Evolutionary conservation across 2,329 filamentous ascomycete genomes (phyloP), one percentile per base, ranked within the genome.

Genomic region (Hypoxylon rubiginosum): DNA sequence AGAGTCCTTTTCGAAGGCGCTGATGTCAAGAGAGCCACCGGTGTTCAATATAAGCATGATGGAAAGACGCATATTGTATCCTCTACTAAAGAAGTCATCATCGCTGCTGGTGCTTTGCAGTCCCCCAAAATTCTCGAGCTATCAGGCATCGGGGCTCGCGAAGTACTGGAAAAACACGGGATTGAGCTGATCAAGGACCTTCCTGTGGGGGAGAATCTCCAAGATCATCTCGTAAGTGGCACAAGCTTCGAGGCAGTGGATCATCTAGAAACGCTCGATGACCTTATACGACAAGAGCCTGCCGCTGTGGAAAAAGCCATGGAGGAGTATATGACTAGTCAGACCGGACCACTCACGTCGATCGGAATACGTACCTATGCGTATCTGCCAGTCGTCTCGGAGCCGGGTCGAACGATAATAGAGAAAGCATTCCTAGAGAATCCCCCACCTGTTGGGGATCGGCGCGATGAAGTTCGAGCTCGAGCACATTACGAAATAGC

Each of bases 91-190:
- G 71, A 73, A 39, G 58, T 73, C 13, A 68, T 73, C 17, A n/a
- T 71, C 15, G 56, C 61, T 2, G 69, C 68, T 0, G 71, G 71
- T 4, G 67, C 62, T 19, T 17, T 73, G 2, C 63, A 69, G 15
- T 65, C 71, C 1, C 69, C 71, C 0, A 71, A 80, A 28, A 56
- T 83, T 0, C 74, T 83, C 0, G 79, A 82, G 60, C 72, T 80
- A 1, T 82, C 80, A 4, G 81, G 82, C 8, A 62, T 75, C 9
- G 73, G 73, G 0, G 62, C 68, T 6, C 24, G 32, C 2, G 36
- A 57, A 5, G 13, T 72, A 0, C 69, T 74, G 1, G 48, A 50
- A 8, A 26, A 24, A 2, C 58, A 66, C 19, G 58, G 39, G 6
- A 64, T 52, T 24, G 52, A 65, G 0, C 21, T 64, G 6, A 32